Evolutionary conservation across 2,329 filamentous ascomycete genomes (phyloP).

Genomic region (Pseudopithomyces maydicus): DNA sequence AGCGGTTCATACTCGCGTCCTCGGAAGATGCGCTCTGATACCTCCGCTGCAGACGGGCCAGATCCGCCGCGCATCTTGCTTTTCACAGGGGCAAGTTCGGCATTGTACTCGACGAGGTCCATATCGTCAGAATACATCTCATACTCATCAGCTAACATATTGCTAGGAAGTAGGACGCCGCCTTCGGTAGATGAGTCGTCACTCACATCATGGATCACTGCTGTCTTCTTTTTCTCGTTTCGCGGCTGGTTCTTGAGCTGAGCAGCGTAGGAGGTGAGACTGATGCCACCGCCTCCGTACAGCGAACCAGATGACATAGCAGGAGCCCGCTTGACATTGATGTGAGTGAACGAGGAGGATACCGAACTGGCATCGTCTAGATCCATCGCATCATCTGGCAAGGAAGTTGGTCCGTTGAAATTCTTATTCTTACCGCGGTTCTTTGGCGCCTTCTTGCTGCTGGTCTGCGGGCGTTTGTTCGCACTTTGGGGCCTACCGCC

Average conservation of each 20-base stretch:
- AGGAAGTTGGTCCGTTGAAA: constrained; percentile 23
- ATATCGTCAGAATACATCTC: background rate
- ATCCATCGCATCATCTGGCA: constrained; percentile 19
- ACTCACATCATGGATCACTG: background rate
- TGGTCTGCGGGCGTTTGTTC: constrained; percentile 1
- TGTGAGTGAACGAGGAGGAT: background rate
- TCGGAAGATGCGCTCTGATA: background rate
- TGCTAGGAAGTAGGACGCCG: background rate
- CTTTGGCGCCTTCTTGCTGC: constrained; percentile 8
- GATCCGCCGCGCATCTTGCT: background rate
- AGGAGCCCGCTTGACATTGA: background rate
- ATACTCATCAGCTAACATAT: background rate
- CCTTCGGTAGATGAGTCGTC: background rate
- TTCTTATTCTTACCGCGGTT: constrained; percentile 3
- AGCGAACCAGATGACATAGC: constrained; percentile 14
- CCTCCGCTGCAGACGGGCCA: background rate
- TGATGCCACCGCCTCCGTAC: constrained; percentile 19
- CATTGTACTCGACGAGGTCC: background rate
- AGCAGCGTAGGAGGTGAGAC: constrained; percentile 11
- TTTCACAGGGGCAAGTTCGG: background rate
- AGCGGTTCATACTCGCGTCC: background rate
- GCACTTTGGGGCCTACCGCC: background rate
- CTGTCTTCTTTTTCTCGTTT: background rate
- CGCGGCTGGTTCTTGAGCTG: background rate
- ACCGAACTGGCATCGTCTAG: background rate